Percentiles rank a stretch among this genome's conserved stretches.
Conservation (phyloP, 805 yeast genomes). For the Ogataea parapolymorpha region DNA sequence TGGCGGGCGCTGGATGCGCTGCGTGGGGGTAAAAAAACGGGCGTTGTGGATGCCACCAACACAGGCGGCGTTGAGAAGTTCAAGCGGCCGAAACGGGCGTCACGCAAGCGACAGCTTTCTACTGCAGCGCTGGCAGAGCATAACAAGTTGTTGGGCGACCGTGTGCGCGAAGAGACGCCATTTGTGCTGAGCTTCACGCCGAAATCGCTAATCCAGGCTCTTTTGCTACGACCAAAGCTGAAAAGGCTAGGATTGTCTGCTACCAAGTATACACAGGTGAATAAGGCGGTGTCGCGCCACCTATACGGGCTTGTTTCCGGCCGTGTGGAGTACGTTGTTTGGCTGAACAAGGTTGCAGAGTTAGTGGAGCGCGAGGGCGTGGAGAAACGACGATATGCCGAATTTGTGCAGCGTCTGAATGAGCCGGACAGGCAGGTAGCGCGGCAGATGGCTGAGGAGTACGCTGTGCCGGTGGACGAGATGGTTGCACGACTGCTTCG, state of each 20-base stretch:
- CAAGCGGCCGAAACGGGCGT: slow-evolving; percentile 16
- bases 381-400: slow-evolving; percentile 6
- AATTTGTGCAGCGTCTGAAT: slow-evolving; percentile 18
- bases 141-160: slow-evolving; percentile 7
- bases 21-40: slow-evolving; percentile 9
- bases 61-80: slow-evolving; percentile 6
- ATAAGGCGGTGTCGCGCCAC: slow-evolving; percentile 58
- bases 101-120: slow-evolving; percentile 12
- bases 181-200: slow-evolving; percentile 34
- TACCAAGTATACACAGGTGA: slow-evolving; percentile 50
- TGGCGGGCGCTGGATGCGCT: slow-evolving; percentile 31
- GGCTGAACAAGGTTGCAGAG: slow-evolving; percentile 30
- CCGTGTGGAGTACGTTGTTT: slow-evolving; percentile 17
- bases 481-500: slow-evolving; percentile 5
- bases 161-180: background rate
- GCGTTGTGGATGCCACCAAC: background rate
- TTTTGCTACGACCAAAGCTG: slow-evolving; percentile 51
- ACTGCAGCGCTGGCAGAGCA: slow-evolving; percentile 20
- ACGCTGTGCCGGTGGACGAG: slow-evolving; percentile 13
- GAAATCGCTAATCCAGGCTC: slow-evolving; percentile 53
- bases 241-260: slow-evolving; percentile 36
- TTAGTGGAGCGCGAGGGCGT: slow-evolving; percentile 29
- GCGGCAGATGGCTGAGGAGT: slow-evolving; percentile 5
- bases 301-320: slow-evolving; percentile 40
- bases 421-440: slow-evolving; percentile 7